These are phyloP conservation scores for Coelastrella sp. DNA, from an alignment of 139 green algal species.

Conservation along the genomic window DNA sequence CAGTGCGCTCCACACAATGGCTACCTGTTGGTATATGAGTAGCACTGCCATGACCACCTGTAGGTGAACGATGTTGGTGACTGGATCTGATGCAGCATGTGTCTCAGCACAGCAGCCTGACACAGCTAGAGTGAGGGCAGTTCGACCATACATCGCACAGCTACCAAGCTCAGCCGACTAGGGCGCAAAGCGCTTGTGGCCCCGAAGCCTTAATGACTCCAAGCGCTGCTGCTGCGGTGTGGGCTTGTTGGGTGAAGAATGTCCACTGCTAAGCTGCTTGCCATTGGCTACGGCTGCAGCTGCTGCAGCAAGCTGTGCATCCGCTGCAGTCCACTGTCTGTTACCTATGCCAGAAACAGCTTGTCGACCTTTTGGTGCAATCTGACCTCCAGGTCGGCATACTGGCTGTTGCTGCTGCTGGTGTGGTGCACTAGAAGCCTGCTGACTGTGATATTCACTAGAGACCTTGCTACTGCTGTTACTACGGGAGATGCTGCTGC, in stretches of 20 bases:
- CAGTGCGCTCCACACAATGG: no score
- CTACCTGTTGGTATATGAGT: no score
- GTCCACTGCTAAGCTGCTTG: not conserved
- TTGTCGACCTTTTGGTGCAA: not conserved
- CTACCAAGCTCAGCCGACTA: no score
- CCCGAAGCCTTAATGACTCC: conserved; percentile 21
- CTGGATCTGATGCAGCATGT: no score
- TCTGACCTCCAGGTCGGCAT: not conserved
- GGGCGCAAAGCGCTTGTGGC: not conserved
- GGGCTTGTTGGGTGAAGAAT: not conserved
- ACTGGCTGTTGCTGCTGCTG: not conserved
- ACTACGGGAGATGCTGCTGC: not conserved
- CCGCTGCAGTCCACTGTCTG: conserved; percentile 13
- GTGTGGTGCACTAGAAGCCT: not conserved
- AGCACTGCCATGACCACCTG: no score
- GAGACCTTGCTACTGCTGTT: not conserved
- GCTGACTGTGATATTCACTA: no score
- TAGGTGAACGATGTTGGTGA: no score
- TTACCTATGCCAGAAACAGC: not conserved
- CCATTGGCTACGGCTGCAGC: conserved; percentile 16
- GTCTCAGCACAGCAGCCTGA: no score
- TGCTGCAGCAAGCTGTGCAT: conserved; percentile 31
- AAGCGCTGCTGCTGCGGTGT: conserved; percentile 16
- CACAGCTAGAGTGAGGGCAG: no score
- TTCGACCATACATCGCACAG: no score